Percentiles rank a stretch among this genome's conserved stretches.
Evolutionary conservation across 2,329 filamentous ascomycete genomes (phyloP).

Genomic region (Trichoderma pleuroti): DNA sequence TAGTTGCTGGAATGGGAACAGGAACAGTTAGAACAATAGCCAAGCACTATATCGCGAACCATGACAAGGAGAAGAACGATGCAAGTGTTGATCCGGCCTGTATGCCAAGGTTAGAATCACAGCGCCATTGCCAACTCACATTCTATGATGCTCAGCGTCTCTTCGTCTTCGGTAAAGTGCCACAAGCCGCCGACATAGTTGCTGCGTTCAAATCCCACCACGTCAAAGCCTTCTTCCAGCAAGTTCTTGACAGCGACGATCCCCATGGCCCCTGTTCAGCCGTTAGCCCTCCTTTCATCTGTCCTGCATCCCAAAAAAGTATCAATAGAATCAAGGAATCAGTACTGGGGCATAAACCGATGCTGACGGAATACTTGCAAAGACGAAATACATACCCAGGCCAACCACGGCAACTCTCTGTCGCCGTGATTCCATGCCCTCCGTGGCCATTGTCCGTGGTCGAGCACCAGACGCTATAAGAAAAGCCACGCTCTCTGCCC

Average conservation of each 20-base stretch:
- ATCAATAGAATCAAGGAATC: not conserved
- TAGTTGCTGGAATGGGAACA: slow-evolving; percentile 23
- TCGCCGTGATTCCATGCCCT: not conserved
- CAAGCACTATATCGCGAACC: not conserved
- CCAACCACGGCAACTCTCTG: slow-evolving; percentile 28
- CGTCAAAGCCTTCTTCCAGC: slow-evolving; percentile 43
- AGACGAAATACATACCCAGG: slow-evolving; percentile 24
- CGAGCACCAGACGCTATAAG: not conserved
- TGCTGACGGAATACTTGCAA: not conserved
- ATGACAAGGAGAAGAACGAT: not conserved
- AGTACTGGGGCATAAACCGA: not conserved
- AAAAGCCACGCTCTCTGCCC: not conserved
- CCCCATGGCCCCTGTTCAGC: slow-evolving; percentile 33
- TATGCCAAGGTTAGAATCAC: not conserved
- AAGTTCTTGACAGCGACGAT: slow-evolving; percentile 42
- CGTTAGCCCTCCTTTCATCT: not conserved
- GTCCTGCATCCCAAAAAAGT: not conserved
- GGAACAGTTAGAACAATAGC: not conserved
- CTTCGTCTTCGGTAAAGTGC: slow-evolving; percentile 36
- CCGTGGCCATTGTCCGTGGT: not conserved
- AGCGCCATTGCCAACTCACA: slow-evolving; percentile 27
- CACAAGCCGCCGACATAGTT: slow-evolving; percentile 42
- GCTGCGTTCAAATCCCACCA: slow-evolving; percentile 42
- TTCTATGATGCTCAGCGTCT: slow-evolving; percentile 34
- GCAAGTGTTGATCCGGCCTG: not conserved